Evolutionary conservation across 768 basidiomycete species (phyloP).

Genomic region (Dioszegia hungarica): DNA sequence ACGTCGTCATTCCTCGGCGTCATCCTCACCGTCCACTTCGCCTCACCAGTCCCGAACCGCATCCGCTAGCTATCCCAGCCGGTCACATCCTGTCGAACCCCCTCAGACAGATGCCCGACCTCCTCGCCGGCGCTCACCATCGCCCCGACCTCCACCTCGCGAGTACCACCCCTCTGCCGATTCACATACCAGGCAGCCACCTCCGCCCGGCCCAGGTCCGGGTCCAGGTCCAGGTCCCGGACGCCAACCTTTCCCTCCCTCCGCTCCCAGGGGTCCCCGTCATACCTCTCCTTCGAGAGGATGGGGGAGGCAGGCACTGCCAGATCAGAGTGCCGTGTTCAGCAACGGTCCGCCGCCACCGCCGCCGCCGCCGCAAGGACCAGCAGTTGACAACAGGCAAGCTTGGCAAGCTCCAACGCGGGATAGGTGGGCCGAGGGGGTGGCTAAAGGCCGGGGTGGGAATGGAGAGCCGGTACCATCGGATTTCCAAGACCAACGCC

Average conservation of each 20-base stretch:
- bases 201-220: no score
- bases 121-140: background rate
- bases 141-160: background rate
- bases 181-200: no score
- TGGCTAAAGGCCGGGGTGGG: background rate
- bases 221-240: no score
- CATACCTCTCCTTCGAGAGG: background rate
- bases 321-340: background rate
- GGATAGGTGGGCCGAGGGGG: constrained; percentile 4
- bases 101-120: background rate
- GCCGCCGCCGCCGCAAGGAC: background rate
- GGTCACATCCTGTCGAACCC: no score
- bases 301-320: background rate
- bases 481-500: no score
- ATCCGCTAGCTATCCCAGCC: background rate
- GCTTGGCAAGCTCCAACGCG: no score
- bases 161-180: no score
- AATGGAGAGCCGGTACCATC: background rate
- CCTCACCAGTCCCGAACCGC: background rate
- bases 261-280: no score
- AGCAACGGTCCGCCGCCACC: background rate
- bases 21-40: background rate
- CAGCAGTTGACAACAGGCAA: no score
- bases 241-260: no score
- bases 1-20: background rate